These are phyloP conservation scores for Tolypocladium cylindrosporum DNA, from an alignment of 2,329 filamentous ascomycete species.

Conservation along the genomic window DNA sequence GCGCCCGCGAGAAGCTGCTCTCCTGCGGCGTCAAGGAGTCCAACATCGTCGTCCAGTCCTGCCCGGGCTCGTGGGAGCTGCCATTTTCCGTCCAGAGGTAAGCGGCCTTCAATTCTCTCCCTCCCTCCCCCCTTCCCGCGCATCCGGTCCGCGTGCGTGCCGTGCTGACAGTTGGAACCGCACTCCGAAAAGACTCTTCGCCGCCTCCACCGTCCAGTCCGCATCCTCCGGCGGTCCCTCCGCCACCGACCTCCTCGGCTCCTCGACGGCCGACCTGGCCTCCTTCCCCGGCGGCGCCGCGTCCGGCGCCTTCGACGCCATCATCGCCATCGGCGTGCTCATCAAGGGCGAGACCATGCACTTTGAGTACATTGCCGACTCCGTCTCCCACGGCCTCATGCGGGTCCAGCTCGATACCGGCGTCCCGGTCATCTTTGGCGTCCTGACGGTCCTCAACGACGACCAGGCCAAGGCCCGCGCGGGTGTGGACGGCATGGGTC, in stretches of 20 bases:
- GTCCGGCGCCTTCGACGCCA: conserved; percentile 73
- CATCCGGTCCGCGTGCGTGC: conserved; percentile 3
- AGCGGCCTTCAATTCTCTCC: conserved; percentile 10
- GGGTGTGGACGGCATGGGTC: conserved; percentile 55
- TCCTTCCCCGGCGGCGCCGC: conserved; percentile 29
- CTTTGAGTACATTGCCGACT: conserved; percentile 95
- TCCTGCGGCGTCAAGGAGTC: conserved; percentile 73
- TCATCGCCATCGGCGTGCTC: conserved; percentile 89
- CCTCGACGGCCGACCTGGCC: conserved; percentile 57
- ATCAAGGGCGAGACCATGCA: conserved; percentile 99
- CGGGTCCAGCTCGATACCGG: conserved; percentile 82
- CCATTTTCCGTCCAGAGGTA: conserved; percentile 83
- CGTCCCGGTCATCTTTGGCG: conserved; percentile 82
- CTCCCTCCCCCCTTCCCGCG: not conserved
- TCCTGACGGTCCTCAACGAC: conserved; percentile 81
- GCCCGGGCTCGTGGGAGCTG: conserved; percentile 90
- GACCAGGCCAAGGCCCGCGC: conserved; percentile 81
- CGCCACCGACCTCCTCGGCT: conserved; percentile 67
- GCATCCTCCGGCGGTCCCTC: conserved; percentile 51
- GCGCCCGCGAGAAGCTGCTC: conserved; percentile 68
- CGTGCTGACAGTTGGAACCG: conserved; percentile 7
- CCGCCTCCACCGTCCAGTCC: conserved; percentile 77
- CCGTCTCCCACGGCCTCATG: conserved; percentile 88
- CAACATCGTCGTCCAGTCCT: conserved; percentile 82
- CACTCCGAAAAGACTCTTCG: conserved; percentile 53